phyloP scores from a whole-genome alignment of 2,329 filamentous ascomycete genomes.

The Juglanconis sp. region DNA sequence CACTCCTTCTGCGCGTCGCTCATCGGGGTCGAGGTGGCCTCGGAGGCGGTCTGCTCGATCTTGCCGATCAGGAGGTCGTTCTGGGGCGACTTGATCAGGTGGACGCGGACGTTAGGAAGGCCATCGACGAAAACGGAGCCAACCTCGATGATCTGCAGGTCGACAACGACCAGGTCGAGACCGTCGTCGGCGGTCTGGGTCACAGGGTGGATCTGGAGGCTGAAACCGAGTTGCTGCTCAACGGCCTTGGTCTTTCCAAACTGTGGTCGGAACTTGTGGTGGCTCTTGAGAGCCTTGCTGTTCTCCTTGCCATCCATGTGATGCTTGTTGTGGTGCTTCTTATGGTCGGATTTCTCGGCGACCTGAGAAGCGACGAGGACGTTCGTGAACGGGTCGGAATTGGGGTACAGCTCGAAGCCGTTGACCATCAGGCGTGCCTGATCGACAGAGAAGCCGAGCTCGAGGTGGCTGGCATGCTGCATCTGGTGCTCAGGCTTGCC shows the following conservation, averaged over 20 bases:
- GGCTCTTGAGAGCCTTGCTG: constrained; percentile 21
- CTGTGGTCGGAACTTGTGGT: constrained; percentile 19
- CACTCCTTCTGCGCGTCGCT: constrained; percentile 33
- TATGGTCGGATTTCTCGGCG: constrained; percentile 30
- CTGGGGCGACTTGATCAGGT: constrained; percentile 56
- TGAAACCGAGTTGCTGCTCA: constrained; percentile 45
- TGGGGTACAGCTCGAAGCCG: constrained; percentile 58
- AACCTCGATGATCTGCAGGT: constrained; percentile 59
- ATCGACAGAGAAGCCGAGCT: constrained; percentile 54
- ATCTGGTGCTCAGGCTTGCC: constrained; percentile 24
- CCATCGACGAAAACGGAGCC: constrained; percentile 52
- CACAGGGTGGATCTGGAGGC: constrained; percentile 39
- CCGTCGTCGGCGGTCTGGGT: constrained; percentile 49
- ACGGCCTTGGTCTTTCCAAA: constrained; percentile 21
- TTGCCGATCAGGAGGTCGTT: constrained; percentile 54
- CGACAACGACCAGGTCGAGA: constrained; percentile 50
- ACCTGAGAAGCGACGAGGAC: constrained; percentile 45
- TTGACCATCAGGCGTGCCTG: constrained; percentile 53
- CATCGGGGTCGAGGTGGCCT: constrained; percentile 22
- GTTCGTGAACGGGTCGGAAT: constrained; percentile 42
- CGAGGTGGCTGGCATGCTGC: constrained; percentile 38
- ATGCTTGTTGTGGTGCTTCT: constrained; percentile 27
- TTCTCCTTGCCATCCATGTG: constrained; percentile 22
- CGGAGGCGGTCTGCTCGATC: constrained; percentile 36
- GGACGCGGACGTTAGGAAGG: constrained; percentile 55